Evolutionary conservation across 257 asterid species (phyloP), one percentile per base, ranked within the genome.

Genomic region (Coffea eugenioides): DNA sequence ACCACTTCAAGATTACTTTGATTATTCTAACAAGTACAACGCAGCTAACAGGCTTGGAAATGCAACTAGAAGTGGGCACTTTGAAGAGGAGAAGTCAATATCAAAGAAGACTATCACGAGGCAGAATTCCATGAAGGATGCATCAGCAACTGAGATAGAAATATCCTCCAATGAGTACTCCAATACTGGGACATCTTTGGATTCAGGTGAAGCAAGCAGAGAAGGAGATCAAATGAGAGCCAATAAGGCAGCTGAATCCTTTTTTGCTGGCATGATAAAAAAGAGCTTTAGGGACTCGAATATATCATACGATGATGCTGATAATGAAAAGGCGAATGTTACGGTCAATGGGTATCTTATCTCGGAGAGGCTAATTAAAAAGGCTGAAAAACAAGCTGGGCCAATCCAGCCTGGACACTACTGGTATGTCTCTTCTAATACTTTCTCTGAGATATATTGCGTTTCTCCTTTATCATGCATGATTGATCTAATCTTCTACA

Each of bases 331-430:
- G 45, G 80, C 85, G 23, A 88, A 77, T 75, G 93, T 89, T 79
- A 91, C 94, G 11, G 91, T 95, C 68, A 95, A 93, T 54, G 99
- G 98, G 80, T 90, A 90, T 88, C 82, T 84, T 59, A 87, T 95
- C 79, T 80, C 90, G 4, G 87, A 83, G 59, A 84, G 88, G 64
- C 77, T 92, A 83, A 67, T 93, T 54, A 91, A 84, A 84, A 95
- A 87, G 86, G 99, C 99, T 46, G 92, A 91, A 81, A 89, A 85
- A 76, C 69, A 87, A 61, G 97, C 98, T 51, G 99, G 99, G 75
- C 88, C 89, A 8, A 90, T 95, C 79, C 90, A 84, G 31, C 94
- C 97, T 45, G 99, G 99, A 75, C 83, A 93, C 85, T 95, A 93
- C 87, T 95, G 99, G 99, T 95, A 86, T 74, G 85, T 52, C n/a